Evolutionary conservation across 2,329 filamentous ascomycete genomes (phyloP).

Genomic region (Thielaviopsis populi): DNA sequence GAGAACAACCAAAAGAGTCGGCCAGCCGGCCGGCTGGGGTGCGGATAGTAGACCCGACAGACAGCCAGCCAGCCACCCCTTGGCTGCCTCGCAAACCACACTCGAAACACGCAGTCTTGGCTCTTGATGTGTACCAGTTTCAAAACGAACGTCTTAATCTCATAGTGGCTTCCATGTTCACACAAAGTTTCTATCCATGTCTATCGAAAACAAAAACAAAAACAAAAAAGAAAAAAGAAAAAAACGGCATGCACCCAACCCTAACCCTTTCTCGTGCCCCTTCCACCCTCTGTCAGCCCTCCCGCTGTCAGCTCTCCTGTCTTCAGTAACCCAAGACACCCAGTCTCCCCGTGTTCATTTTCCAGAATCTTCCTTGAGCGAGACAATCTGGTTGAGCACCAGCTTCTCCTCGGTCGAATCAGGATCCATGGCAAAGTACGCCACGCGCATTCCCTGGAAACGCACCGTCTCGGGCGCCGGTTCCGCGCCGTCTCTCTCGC

Average conservation of each 20-base stretch:
- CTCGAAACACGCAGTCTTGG: too few relatives aligned
- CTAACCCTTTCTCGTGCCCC: too few relatives aligned
- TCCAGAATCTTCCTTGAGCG: conserved; percentile 72
- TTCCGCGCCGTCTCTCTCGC: conserved; percentile 27
- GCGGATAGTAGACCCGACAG: background rate
- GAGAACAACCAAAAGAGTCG: too few relatives aligned
- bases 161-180: background rate
- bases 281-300: too few relatives aligned
- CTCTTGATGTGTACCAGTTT: background rate
- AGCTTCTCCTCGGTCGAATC: conserved; percentile 68
- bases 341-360: conserved; percentile 31
- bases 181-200: background rate
- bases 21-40: too few relatives aligned
- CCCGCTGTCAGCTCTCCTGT: too few relatives aligned
- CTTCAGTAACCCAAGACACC: too few relatives aligned
- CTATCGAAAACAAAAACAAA: background rate
- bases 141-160: background rate
- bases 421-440: conserved; percentile 69
- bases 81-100: too few relatives aligned
- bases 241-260: background rate
- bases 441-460: conserved; percentile 83
- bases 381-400: conserved; percentile 82
- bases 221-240: background rate
- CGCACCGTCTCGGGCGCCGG: conserved; percentile 59
- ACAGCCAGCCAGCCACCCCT: background rate